Base-by-base conservation (phyloP, 257 asterid genomes). In the Cinchona pubescens region DNA sequence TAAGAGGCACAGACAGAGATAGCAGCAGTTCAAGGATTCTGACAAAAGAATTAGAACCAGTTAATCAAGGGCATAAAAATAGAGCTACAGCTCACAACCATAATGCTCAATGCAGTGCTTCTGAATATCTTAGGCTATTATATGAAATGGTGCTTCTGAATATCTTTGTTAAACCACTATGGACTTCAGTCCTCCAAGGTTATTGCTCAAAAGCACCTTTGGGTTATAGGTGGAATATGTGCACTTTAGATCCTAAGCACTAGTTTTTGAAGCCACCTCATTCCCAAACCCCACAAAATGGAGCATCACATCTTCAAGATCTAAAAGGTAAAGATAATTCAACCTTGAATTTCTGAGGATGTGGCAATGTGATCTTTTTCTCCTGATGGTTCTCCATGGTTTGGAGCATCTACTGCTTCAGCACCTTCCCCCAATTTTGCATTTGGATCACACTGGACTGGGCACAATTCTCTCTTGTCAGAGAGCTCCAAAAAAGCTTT, bases 361-460 rank as follows among this genome's bases (percentile, higher is more conserved):
- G 15, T 14, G 37, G 69, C 68, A 34, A 73, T 72, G 51, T 78
- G 84, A 32, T 65, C 67, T 30, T 82, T 84, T 42, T 46, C 46
- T 42, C 43, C 58, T 7, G 32, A 56, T 76, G 81, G 59, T 67
- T 81, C 88, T 79, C 59, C 58, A 55, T 63, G 81, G 76, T 77
- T 83, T 66, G 78, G 79, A 75, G 77, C 63, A 53, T 77, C 83
- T 11, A 75, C 82, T 46, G 58, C 88, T 79, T 81, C 90, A 75
- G 75, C 76, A 35, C 74, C 81, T 69, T 71, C 84, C 27, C 70
- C 69, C 73, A 79, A 79, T 80, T 74, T 84, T 70, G 62, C 76
- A 71, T 32, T 81, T 42, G 75, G 76, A 63, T 78, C 82, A 73
- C 74, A 73, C 68, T 38, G 59, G 35, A 23, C 34, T 11, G 77